Base-by-base conservation (phyloP, 192 early-diverging fungal genomes). In the Backusella liffmaniae region DNA sequence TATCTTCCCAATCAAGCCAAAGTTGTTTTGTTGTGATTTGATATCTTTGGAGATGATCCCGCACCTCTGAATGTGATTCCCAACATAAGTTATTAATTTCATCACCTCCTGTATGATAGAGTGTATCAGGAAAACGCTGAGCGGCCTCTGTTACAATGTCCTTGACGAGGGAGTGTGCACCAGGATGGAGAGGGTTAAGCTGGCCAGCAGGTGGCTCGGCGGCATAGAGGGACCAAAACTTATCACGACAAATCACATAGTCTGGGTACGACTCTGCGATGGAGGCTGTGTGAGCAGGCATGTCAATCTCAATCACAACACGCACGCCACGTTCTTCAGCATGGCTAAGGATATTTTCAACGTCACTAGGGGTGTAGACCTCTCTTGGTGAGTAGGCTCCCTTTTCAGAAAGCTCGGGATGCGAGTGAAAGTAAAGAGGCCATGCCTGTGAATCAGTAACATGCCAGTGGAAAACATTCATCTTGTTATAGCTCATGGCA, bases 261-360 rank as follows among this genome's bases (percentile, higher is more conserved):
- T 90, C 84, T 4, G 92, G 89, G 65, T 88, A 78, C 1, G 77
- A 78, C 36, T 78, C 41, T 23, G 13, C 69, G 32, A 84, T 78
- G 7, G 91, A 84, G 7, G 85, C 79, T 49, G 88, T 89, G 77
- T 96, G 93, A 1, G 92, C 92, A 2, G 94, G 94, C 85, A 94
- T 90, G 74, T 96, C 94, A 44, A 96, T 90, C 79, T 97, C 96
- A 16, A 95, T 91, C 68, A 95, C 89, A 21, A 97, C 85, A 66
- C 96, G 90, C 32, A 96, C 90, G 13, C 93, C 94, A 37, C 91
- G 89, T 39, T 83, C 86, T 13, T 82, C 79, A 29, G 87, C 95
- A 79, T 95, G 94, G 36, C 81, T 73, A 77, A 96, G 86, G 32
- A 97, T 74, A 4, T 67, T 78, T 37, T 84, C 44, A 41, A 97